phyloP scores from a whole-genome alignment of 2,329 filamentous ascomycete species.

The Pseudogymnoascus sp. region DNA sequence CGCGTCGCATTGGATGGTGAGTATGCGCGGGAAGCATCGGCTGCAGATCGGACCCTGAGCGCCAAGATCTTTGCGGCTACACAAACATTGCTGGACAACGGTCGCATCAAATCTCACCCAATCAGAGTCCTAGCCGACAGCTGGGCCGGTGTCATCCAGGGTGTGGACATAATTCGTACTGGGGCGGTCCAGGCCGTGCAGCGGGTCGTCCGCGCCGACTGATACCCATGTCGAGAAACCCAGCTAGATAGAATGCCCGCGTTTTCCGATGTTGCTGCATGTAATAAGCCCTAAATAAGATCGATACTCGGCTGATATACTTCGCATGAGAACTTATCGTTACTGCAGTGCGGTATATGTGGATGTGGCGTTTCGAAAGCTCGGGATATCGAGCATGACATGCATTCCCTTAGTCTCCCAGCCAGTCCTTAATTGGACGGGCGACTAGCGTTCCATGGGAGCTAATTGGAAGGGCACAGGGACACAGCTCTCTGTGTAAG shows the following conservation, averaged over 20 bases:
- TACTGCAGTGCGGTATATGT: background rate
- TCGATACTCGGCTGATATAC: background rate
- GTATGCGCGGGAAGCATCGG: slow-evolving; percentile 18
- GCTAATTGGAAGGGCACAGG: too few relatives aligned
- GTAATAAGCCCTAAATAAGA: background rate
- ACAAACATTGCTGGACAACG: slow-evolving; percentile 28
- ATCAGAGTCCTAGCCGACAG: slow-evolving; percentile 7
- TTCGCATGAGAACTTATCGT: background rate
- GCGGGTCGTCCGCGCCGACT: background rate
- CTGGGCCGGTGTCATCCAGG: slow-evolving; percentile 15
- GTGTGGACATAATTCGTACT: slow-evolving; percentile 13
- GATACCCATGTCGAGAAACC: background rate
- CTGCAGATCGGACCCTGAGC: slow-evolving; percentile 13
- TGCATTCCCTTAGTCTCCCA: too few relatives aligned
- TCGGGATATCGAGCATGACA: too few relatives aligned
- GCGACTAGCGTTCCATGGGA: too few relatives aligned
- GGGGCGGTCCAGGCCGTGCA: too few relatives aligned
- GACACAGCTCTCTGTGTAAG: too few relatives aligned
- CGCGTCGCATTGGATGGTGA: slow-evolving; percentile 19
- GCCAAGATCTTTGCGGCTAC: slow-evolving; percentile 10
- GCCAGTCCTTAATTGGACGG: too few relatives aligned
- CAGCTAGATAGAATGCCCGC: background rate
- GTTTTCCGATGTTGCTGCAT: background rate
- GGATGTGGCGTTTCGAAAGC: background rate
- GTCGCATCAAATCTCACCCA: slow-evolving; percentile 29